These are phyloP conservation scores for Halophytophthora polymorphica DNA, from an alignment of 352 stramenopile genomes.

Conservation along the genomic window DNA sequence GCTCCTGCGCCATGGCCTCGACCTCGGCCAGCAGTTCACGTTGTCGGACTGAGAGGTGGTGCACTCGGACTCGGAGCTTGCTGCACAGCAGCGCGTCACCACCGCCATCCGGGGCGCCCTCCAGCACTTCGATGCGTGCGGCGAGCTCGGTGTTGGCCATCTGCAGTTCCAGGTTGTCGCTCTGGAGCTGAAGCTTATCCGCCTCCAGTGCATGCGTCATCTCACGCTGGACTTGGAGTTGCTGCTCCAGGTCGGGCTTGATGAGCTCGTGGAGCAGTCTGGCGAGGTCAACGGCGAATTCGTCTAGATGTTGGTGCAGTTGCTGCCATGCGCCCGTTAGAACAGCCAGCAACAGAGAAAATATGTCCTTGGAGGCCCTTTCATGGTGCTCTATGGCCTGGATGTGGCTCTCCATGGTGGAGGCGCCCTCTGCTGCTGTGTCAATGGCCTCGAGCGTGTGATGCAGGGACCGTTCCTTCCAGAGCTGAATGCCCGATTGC, in stretches of 20 bases:
- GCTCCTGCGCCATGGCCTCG: slow-evolving; percentile 25
- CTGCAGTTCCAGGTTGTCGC: slow-evolving; percentile 16
- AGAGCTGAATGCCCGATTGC: slow-evolving; percentile 43
- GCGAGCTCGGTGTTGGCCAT: slow-evolving; percentile 19
- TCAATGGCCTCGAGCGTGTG: slow-evolving; percentile 51
- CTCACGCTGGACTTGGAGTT: slow-evolving; percentile 24
- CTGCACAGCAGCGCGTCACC: slow-evolving; percentile 52
- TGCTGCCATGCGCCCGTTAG: slow-evolving; percentile 16
- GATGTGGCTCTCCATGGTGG: slow-evolving; percentile 37
- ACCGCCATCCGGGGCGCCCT: slow-evolving; percentile 29
- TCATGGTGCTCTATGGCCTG: slow-evolving; percentile 60
- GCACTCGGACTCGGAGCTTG: slow-evolving; percentile 38
- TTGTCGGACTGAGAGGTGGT: slow-evolving; percentile 19
- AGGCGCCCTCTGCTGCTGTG: not conserved
- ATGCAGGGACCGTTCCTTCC: slow-evolving; percentile 60
- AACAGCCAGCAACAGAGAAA: slow-evolving; percentile 25
- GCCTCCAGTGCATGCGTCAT: slow-evolving; percentile 22
- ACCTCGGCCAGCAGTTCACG: slow-evolving; percentile 23
- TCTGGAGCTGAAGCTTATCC: slow-evolving; percentile 32
- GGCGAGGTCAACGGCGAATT: slow-evolving; percentile 28
- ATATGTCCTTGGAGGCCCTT: slow-evolving; percentile 36
- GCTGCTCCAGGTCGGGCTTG: slow-evolving; percentile 33
- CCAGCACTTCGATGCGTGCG: slow-evolving; percentile 32
- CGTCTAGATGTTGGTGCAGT: slow-evolving; percentile 26
- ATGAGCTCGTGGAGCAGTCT: slow-evolving; percentile 28